phyloP scores from a whole-genome alignment of 352 stramenopile genomes.

The Thalassiosira hispida region DNA sequence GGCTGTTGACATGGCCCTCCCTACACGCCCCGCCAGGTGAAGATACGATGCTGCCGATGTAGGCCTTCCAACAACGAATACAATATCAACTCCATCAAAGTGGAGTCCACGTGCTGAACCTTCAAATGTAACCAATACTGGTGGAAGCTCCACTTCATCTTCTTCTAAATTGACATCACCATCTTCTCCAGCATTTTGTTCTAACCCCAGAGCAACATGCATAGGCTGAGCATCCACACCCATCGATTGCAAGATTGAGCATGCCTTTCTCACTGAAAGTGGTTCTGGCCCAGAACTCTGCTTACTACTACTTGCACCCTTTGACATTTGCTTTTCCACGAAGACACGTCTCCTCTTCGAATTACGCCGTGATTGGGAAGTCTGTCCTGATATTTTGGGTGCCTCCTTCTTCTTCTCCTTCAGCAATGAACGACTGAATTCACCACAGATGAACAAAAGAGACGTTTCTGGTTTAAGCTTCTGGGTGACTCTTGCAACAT shows the following conservation, averaged over 20 bases:
- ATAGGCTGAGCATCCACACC: slow-evolving; percentile 66
- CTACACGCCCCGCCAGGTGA: slow-evolving; percentile 62
- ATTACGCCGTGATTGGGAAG: slow-evolving; percentile 45
- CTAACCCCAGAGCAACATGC: slow-evolving; percentile 66
- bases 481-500: slow-evolving; percentile 41
- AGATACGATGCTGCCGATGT: slow-evolving; percentile 66
- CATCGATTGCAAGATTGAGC: slow-evolving; percentile 48
- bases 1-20: slow-evolving; percentile 32
- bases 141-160: slow-evolving; percentile 49
- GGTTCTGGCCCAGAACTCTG: slow-evolving; percentile 25
- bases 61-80: slow-evolving; percentile 62
- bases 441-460: slow-evolving; percentile 70
- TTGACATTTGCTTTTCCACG: slow-evolving; percentile 46
- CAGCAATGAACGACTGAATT: slow-evolving; percentile 60
- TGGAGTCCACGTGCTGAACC: slow-evolving; percentile 68
- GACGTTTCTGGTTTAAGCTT: slow-evolving; percentile 51
- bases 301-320: not conserved
- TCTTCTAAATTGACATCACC: slow-evolving; percentile 23
- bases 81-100: slow-evolving; percentile 70
- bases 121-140: slow-evolving; percentile 77
- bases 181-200: slow-evolving; percentile 51
- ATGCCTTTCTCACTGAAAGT: slow-evolving; percentile 57
- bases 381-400: slow-evolving; percentile 35
- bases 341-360: slow-evolving; percentile 34
- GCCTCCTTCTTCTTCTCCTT: slow-evolving; percentile 55